A percentile compares a stretch with the other conserved stretches of the same genome.
These are phyloP conservation scores for Dipteronia dyeriana DNA, from an alignment of 345 rosid genomes.

Conservation along the genomic window DNA sequence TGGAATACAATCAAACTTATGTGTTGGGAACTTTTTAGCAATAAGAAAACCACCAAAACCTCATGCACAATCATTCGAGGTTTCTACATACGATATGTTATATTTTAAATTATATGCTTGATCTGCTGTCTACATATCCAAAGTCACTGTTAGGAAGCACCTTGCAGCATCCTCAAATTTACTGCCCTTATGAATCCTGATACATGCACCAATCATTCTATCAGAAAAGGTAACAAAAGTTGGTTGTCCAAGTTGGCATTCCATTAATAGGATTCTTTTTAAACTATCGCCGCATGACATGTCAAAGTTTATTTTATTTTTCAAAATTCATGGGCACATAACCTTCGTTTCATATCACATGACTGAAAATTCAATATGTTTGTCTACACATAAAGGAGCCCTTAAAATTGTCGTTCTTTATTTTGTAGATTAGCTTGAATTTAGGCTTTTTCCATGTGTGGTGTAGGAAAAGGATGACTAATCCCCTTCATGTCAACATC, in stretches of 20 bases:
- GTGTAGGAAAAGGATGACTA: constrained; percentile 3
- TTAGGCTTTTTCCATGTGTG: constrained; percentile 11
- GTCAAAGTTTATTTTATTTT: not conserved
- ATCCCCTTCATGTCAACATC: not conserved
- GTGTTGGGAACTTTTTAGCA: not conserved
- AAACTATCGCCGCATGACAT: not conserved
- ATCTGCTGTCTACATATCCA: not conserved
- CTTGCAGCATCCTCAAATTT: not conserved
- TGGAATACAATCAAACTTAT: not conserved
- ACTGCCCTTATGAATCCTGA: not conserved
- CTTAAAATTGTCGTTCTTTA: not conserved
- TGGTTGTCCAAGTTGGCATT: constrained; percentile 5
- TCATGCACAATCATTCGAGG: not conserved
- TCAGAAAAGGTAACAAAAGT: not conserved
- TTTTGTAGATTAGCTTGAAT: not conserved
- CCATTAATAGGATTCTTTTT: not conserved
- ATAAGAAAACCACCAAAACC: not conserved
- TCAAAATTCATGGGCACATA: not conserved
- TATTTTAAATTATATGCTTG: not conserved
- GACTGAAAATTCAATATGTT: constrained; percentile 3
- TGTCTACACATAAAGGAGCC: not conserved
- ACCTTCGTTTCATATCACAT: not conserved
- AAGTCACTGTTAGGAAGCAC: not conserved
- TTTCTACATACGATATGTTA: not conserved
- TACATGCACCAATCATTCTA: not conserved